Base-by-base conservation (phyloP, 108 stramenopile species). In the Craspedostauros australis region DNA sequence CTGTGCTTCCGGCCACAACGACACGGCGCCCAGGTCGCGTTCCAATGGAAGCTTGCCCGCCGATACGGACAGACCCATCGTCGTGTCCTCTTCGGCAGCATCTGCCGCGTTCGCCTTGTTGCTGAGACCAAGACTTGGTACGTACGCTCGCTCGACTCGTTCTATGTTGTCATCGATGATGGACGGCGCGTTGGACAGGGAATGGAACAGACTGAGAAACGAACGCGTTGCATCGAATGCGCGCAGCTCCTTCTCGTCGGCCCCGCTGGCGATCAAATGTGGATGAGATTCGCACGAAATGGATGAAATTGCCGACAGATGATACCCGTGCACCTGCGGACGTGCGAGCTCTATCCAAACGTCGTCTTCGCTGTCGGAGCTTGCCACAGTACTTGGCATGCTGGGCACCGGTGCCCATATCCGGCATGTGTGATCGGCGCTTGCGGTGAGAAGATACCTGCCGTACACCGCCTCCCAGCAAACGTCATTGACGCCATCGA, bases 281-380 rank as follows among this genome's bases (percentile, higher is more conserved):
- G 57, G 60, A 47, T 82, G 82, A 48, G 54, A 29, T 6, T 33
- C 18, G 1, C 68, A 51, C 3, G 75, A 75, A 5, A 90, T 46
- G 32, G 86, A 90, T 6, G 60, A 73, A 31, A 94, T 57, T 15
- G 86, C 72, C 2, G 78, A 76, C 34, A 94, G 56, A 62, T 85
- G 72, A 57, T 89, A 93, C 14, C 92, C 92, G 60, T 93, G 92
- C 1, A 93, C 92, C 50, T 89, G 88, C 24, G 92, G 92, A 19
- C 92, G 57, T 0, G 81, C 86, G 14, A 85, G 62, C 55, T 89
- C 88, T n/a, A 81, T 52, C 88, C 88, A 93, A 7, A 45, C 20
- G 20, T 68, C 32, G 22, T 14, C 39, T 12, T 52, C 15, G 5
- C 20, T 42, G 8, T 50, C 18, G 32, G 16, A 4, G 9, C 19